Percentiles rank a stretch among this genome's conserved stretches.
Evolutionary conservation across 2,329 filamentous ascomycete genomes (phyloP).

Genomic region (Aureobasidium sp.): DNA sequence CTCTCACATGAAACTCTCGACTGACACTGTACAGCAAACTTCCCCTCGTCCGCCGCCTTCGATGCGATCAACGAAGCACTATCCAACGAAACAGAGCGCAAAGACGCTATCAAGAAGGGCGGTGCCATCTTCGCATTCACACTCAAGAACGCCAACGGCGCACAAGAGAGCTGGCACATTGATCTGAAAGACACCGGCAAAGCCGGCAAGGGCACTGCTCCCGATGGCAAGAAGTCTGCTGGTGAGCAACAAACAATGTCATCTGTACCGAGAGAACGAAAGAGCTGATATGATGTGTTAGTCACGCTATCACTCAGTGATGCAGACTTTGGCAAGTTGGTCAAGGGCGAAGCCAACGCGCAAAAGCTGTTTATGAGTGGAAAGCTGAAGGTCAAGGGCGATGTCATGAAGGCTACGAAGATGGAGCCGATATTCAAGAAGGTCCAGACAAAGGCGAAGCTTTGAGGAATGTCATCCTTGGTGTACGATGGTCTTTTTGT

Average conservation of each 20-base stretch:
- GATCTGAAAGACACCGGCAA: slow-evolving; percentile 86
- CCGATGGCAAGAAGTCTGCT: slow-evolving; percentile 68
- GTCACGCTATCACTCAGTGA: slow-evolving; percentile 84
- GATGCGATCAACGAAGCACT: slow-evolving; percentile 76
- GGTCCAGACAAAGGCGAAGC: slow-evolving; percentile 75
- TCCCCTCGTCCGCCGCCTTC: slow-evolving; percentile 86
- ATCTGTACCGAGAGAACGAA: neutral
- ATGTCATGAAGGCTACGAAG: slow-evolving; percentile 98
- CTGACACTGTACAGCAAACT: slow-evolving; percentile 32
- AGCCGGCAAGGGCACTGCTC: slow-evolving; percentile 67
- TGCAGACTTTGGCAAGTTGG: slow-evolving; percentile 75
- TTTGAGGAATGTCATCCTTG: slow-evolving; percentile 30
- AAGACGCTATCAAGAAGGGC: slow-evolving; percentile 83
- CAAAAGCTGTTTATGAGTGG: slow-evolving; percentile 97
- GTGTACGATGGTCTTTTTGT: neutral
- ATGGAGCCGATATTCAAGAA: slow-evolving; percentile 89
- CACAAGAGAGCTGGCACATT: slow-evolving; percentile 84
- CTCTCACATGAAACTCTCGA: neutral
- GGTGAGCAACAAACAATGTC: slow-evolving; percentile 51
- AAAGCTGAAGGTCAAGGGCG: slow-evolving; percentile 96
- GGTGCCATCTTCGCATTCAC: slow-evolving; percentile 85
- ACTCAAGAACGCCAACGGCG: slow-evolving; percentile 77
- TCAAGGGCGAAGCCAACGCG: slow-evolving; percentile 82
- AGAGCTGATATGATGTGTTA: slow-evolving; percentile 30
- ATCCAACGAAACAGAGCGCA: slow-evolving; percentile 63